phyloP scores from a whole-genome alignment of 257 asterid species.

The Avicennia marina region DNA sequence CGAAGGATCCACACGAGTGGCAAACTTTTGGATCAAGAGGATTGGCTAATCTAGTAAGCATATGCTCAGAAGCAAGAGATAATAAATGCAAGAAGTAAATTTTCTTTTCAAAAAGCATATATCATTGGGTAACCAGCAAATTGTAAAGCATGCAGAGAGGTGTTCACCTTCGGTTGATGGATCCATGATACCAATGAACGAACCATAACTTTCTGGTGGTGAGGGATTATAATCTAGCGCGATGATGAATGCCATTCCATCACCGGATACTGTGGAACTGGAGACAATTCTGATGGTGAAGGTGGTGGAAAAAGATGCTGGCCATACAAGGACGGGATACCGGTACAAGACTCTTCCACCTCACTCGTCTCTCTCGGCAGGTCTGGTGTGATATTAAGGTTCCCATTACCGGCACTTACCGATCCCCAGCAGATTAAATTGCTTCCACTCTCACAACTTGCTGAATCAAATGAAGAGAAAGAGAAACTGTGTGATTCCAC shows the following conservation, averaged over 20 bases:
- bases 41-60: too few relatives aligned
- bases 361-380: constrained; percentile 19
- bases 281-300: constrained; percentile 43
- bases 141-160: neutral
- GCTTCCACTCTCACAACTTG: constrained; percentile 30
- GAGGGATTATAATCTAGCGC: constrained; percentile 55
- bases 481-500: constrained; percentile 47
- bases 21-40: too few relatives aligned
- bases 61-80: too few relatives aligned
- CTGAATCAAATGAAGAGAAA: constrained; percentile 39
- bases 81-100: neutral
- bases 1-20: too few relatives aligned
- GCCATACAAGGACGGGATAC: constrained; percentile 48
- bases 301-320: constrained; percentile 49
- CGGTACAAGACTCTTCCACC: constrained; percentile 44
- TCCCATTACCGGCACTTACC: constrained; percentile 37
- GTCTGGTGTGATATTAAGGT: constrained; percentile 39
- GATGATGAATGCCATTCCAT: constrained; percentile 57
- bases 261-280: constrained; percentile 42
- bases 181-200: constrained; percentile 65
- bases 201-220: constrained; percentile 54
- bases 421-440: constrained; percentile 56
- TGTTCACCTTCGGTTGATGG: constrained; percentile 52
- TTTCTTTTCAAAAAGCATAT: neutral
- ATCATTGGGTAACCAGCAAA: neutral